Percentiles rank a stretch among this genome's conserved stretches.
phyloP scores from a whole-genome alignment of 2,329 filamentous ascomycete genomes.

The Fusarium sp. region DNA sequence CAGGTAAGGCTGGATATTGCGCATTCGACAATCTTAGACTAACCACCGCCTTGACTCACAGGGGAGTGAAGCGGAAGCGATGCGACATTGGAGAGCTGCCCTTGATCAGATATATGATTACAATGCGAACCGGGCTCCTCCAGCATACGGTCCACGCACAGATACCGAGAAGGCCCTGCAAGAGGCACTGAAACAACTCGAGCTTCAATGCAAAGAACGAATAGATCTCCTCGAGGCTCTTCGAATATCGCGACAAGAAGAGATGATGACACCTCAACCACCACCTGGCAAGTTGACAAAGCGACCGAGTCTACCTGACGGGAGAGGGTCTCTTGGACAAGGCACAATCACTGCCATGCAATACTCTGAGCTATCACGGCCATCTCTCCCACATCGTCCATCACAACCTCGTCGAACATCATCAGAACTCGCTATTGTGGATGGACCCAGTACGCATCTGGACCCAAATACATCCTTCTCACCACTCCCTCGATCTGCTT shows the following conservation, averaged over 20 bases:
- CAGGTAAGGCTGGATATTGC: constrained; percentile 69
- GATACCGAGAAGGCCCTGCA: constrained; percentile 88
- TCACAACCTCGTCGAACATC: constrained; percentile 67
- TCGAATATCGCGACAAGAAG: constrained; percentile 70
- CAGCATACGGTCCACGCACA: constrained; percentile 76
- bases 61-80: constrained; percentile 92
- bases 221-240: constrained; percentile 90
- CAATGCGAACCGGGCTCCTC: constrained; percentile 79
- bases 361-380: constrained; percentile 85
- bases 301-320: constrained; percentile 40
- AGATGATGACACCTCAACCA: constrained; percentile 31
- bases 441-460: constrained; percentile 47
- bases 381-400: constrained; percentile 69
- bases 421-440: constrained; percentile 62
- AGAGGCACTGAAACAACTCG: constrained; percentile 84
- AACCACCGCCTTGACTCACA: constrained; percentile 55
- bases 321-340: constrained; percentile 77
- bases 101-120: constrained; percentile 91
- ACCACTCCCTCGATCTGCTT: constrained; percentile 49
- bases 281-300: constrained; percentile 43
- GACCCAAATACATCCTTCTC: constrained; percentile 26
- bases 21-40: constrained; percentile 13
- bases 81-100: constrained; percentile 89
- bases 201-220: constrained; percentile 92
- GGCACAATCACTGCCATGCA: constrained; percentile 85